phyloP scores from a whole-genome alignment of 306 rosid species.

The Quercus agrifolia region DNA sequence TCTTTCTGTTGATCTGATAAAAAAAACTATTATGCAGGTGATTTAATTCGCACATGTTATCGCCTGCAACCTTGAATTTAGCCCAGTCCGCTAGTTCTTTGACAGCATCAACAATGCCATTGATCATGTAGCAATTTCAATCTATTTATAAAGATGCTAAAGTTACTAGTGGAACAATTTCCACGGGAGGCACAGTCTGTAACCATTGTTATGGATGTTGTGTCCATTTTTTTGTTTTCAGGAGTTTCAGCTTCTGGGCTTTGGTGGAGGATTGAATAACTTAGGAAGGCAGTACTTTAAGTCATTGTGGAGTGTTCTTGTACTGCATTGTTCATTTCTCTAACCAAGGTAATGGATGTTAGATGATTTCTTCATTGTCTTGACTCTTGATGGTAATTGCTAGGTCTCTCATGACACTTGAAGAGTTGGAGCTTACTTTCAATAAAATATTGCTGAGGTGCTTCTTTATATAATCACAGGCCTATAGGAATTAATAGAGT shows the following conservation, averaged over 20 bases:
- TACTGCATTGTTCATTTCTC: slow-evolving; percentile 55
- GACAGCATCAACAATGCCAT: slow-evolving; percentile 53
- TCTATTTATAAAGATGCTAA: slow-evolving; percentile 57
- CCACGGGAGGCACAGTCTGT: slow-evolving; percentile 32
- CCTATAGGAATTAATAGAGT: slow-evolving; percentile 28
- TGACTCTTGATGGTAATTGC: slow-evolving; percentile 31
- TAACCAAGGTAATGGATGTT: slow-evolving; percentile 31
- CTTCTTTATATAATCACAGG: slow-evolving; percentile 41
- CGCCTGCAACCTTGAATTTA: slow-evolving; percentile 6
- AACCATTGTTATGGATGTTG: background rate
- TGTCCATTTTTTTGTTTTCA: slow-evolving; percentile 4
- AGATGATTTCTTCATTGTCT: slow-evolving; percentile 58
- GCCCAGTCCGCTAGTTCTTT: slow-evolving; percentile 55
- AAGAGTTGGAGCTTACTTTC: slow-evolving; percentile 42
- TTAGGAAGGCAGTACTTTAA: slow-evolving; percentile 40
- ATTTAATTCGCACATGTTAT: slow-evolving; percentile 12
- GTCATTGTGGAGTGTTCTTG: slow-evolving; percentile 46
- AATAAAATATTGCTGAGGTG: slow-evolving; percentile 32
- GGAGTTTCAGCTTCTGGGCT: slow-evolving; percentile 3
- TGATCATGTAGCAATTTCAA: slow-evolving; percentile 46
- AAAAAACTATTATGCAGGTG: background rate
- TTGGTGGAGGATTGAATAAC: slow-evolving; percentile 2
- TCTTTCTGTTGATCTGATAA: background rate
- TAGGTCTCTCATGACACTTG: slow-evolving; percentile 56
- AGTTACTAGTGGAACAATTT: slow-evolving; percentile 58